A percentile compares a stretch with the other conserved stretches of the same genome.
Conservation (phyloP, 805 yeast genomes). For the Yarrowia divulgata region DNA sequence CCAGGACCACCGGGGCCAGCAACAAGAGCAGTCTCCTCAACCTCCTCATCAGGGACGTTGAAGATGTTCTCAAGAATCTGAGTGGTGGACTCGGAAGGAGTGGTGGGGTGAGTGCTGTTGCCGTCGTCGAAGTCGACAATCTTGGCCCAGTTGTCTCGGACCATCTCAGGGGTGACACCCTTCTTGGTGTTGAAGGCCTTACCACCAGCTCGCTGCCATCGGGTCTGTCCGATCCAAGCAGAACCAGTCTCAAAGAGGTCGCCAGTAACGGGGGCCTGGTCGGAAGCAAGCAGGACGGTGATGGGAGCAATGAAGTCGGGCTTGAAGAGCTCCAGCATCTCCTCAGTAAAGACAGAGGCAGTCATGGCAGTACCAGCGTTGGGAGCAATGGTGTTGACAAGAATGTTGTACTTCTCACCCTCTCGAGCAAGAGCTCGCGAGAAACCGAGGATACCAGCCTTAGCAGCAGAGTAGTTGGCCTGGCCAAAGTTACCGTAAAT, state of each 20-base stretch:
- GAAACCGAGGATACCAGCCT: slow-evolving; percentile 85
- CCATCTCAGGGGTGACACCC: slow-evolving; percentile 68
- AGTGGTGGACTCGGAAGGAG: slow-evolving; percentile 80
- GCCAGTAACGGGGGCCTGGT: slow-evolving; percentile 75
- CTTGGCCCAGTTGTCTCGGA: slow-evolving; percentile 70
- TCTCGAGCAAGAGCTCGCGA: slow-evolving; percentile 88
- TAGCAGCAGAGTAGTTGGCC: slow-evolving; percentile 94
- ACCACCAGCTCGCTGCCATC: slow-evolving; percentile 95
- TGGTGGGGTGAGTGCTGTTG: slow-evolving; percentile 61
- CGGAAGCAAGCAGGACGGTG: slow-evolving; percentile 78
- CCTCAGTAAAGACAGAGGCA: slow-evolving; percentile 77
- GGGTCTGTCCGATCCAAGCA: slow-evolving; percentile 93
- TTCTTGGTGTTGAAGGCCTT: slow-evolving; percentile 60
- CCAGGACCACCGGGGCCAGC: slow-evolving; percentile 58
- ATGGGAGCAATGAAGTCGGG: slow-evolving; percentile 92
- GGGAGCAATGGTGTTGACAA: slow-evolving; percentile 88
- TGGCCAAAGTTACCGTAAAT: slow-evolving; percentile 98
- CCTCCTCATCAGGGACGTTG: slow-evolving; percentile 55
- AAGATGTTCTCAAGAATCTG: slow-evolving; percentile 66
- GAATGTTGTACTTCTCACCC: slow-evolving; percentile 79
- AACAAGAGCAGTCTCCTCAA: slow-evolving; percentile 55
- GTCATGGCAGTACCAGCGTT: slow-evolving; percentile 99
- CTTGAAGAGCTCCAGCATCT: slow-evolving; percentile 82
- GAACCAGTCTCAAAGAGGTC: slow-evolving; percentile 92
- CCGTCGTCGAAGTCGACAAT: slow-evolving; percentile 69